These are phyloP conservation scores for Penicillium roqueforti DNA, from an alignment of 495 filamentous ascomycete species.

Conservation along the genomic window DNA sequence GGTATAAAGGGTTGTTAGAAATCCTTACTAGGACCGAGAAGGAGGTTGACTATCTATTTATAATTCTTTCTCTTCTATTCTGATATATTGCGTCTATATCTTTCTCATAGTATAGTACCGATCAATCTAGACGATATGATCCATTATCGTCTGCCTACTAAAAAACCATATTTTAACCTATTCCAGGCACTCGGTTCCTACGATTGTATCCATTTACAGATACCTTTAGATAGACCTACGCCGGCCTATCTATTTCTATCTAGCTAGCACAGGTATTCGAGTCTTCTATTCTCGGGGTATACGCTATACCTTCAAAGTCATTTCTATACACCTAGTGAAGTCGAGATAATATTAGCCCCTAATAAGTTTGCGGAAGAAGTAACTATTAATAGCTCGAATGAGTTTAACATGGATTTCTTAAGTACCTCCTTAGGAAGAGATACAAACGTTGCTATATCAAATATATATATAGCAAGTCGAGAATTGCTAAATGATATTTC, in stretches of 20 bases:
- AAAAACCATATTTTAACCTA: background rate
- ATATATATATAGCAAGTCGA: no score
- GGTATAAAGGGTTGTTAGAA: background rate
- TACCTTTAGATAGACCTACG: background rate
- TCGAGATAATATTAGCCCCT: no score
- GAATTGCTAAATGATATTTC: no score
- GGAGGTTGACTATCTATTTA: background rate
- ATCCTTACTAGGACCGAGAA: conserved; percentile 1
- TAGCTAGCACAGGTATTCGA: background rate
- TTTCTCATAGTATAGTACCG: background rate
- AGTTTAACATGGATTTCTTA: no score
- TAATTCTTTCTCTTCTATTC: conserved; percentile 1
- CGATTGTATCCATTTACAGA: background rate
- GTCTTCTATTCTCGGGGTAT: background rate
- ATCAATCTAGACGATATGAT: conserved; percentile 1
- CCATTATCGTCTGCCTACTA: background rate
- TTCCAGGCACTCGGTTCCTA: background rate
- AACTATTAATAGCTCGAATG: no score
- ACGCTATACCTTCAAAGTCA: no score
- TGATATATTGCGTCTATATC: background rate
- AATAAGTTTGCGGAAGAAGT: no score
- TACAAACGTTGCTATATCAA: no score
- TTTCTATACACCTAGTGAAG: no score
- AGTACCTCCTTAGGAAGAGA: no score
- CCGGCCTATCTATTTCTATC: background rate